A percentile compares a stretch with the other conserved stretches of the same genome.
phyloP scores from a whole-genome alignment of 345 rosid genomes.

The Eucalyptus erythrocorys region DNA sequence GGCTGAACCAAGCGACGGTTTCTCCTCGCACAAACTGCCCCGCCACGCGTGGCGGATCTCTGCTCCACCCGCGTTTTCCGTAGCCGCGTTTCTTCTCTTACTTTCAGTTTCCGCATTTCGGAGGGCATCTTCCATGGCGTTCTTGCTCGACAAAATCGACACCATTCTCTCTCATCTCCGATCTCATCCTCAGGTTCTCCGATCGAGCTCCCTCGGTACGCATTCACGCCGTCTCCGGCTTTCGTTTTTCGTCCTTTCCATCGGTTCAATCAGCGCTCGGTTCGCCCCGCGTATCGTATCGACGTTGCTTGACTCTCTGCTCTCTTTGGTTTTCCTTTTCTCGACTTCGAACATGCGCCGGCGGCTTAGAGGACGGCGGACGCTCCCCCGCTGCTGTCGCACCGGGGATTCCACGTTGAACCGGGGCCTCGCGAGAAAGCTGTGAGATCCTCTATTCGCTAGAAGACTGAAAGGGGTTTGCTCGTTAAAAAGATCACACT shows the following conservation, averaged over 20 bases:
- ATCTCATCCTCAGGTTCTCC: not conserved
- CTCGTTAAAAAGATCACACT: too few relatives aligned
- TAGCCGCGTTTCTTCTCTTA: not conserved
- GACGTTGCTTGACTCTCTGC: not conserved
- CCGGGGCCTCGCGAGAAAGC: conserved; percentile 84
- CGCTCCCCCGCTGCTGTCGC: conserved; percentile 18
- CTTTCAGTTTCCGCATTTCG: not conserved
- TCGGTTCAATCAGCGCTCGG: not conserved
- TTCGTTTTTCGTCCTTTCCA: not conserved
- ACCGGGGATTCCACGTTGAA: conserved; percentile 63
- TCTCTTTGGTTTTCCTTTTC: not conserved
- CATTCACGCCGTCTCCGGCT: not conserved
- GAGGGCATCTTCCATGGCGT: not conserved
- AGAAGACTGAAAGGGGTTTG: too few relatives aligned
- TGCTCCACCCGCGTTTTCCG: not conserved
- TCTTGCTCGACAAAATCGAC: not conserved
- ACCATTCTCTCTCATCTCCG: not conserved
- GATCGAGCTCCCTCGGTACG: not conserved
- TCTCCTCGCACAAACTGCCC: not conserved
- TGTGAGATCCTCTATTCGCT: conserved; percentile 22
- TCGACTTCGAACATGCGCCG: not conserved
- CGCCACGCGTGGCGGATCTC: not conserved
- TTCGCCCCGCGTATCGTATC: not conserved
- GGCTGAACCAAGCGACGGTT: not conserved
- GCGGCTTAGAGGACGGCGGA: conserved; percentile 18